phyloP scores from a whole-genome alignment of 1,139 yeast genomes.

The Candida buenavistaensis region DNA sequence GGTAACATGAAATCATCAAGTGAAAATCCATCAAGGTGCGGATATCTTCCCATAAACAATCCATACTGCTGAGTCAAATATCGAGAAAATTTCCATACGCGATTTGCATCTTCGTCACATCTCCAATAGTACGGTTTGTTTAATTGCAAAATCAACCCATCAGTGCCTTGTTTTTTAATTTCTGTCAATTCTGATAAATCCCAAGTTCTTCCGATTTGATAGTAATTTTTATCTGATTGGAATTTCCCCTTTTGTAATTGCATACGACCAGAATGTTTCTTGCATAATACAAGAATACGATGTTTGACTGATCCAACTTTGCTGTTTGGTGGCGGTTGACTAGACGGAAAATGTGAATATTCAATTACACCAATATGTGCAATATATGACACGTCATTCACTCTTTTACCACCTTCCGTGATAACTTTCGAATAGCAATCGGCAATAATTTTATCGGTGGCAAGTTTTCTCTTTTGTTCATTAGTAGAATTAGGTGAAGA shows the following conservation, averaged over 20 bases:
- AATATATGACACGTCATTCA: conserved; percentile 36
- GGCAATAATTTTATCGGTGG: conserved; percentile 36
- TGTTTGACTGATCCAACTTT: conserved; percentile 38
- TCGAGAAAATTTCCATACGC: conserved; percentile 57
- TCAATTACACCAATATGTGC: conserved; percentile 42
- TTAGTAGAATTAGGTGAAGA: conserved; percentile 10
- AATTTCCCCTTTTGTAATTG: conserved; percentile 85
- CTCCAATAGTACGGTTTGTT: conserved; percentile 89
- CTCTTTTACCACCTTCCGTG: conserved; percentile 29
- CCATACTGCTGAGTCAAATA: conserved; percentile 64
- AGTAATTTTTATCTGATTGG: conserved; percentile 62
- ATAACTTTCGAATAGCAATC: conserved; percentile 43
- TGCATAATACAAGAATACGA: conserved; percentile 42
- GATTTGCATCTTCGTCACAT: conserved; percentile 66
- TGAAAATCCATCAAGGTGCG: conserved; percentile 48
- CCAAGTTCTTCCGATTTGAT: conserved; percentile 96
- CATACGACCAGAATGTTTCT: conserved; percentile 57
- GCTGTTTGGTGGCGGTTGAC: conserved; percentile 38
- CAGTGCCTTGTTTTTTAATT: conserved; percentile 52
- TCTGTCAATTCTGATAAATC: conserved; percentile 67
- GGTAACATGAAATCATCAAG: conserved; percentile 39
- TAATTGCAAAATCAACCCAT: conserved; percentile 62
- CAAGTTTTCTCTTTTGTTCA: conserved; percentile 17
- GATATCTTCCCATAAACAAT: conserved; percentile 65
- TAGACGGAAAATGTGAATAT: conserved; percentile 38